Evolutionary conservation across 495 filamentous ascomycete species (phyloP).

Genomic region (Hypoxylon rickii): DNA sequence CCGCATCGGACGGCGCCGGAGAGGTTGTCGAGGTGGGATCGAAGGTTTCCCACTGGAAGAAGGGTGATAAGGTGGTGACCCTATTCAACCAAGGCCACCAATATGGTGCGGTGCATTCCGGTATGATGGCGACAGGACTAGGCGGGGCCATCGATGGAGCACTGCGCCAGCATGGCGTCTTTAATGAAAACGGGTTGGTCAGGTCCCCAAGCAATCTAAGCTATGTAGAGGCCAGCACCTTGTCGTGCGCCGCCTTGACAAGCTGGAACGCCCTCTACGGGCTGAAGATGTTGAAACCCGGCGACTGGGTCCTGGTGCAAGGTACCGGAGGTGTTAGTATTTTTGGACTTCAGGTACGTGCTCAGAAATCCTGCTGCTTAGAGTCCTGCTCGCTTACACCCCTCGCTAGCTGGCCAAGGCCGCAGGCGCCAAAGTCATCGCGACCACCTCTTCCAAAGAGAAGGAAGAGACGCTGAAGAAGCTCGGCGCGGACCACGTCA

Average conservation of each 20-base stretch:
- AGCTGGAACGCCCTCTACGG: constrained; percentile 86
- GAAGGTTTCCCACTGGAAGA: constrained; percentile 68
- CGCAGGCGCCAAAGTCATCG: constrained; percentile 78
- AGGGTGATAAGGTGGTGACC: constrained; percentile 73
- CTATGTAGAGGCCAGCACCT: constrained; percentile 65
- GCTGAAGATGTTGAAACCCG: constrained; percentile 65
- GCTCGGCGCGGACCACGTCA: constrained; percentile 75
- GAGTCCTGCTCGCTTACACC: no score
- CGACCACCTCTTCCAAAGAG: constrained; percentile 70
- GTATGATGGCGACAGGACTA: constrained; percentile 58
- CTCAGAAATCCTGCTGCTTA: no score
- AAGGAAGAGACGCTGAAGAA: constrained; percentile 71
- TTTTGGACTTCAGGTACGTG: constrained; percentile 70
- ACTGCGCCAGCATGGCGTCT: constrained; percentile 71
- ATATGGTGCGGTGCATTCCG: constrained; percentile 57
- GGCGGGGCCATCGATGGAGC: constrained; percentile 75
- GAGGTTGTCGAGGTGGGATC: constrained; percentile 70
- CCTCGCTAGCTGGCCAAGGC: constrained; percentile 75
- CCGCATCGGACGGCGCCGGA: constrained; percentile 79
- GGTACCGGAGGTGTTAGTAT: constrained; percentile 83
- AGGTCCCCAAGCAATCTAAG: constrained; percentile 64
- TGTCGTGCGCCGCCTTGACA: constrained; percentile 76
- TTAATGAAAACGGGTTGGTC: constrained; percentile 72
- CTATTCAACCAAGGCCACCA: constrained; percentile 82
- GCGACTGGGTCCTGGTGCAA: constrained; percentile 74